Base-by-base conservation (phyloP, 2,329 filamentous ascomycete genomes). In the Xylaria sp. region DNA sequence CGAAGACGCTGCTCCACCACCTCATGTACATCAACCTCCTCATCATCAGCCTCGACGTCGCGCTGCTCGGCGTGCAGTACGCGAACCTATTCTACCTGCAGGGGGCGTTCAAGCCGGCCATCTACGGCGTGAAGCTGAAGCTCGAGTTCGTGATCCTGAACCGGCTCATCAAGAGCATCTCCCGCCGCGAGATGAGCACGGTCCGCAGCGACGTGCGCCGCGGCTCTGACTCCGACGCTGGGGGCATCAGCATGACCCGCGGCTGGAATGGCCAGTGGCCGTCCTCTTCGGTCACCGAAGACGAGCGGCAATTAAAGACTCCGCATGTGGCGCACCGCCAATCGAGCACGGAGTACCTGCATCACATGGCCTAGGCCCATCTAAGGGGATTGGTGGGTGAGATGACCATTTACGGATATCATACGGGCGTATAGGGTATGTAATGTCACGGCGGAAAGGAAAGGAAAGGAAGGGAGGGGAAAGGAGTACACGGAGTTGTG, bases 21-120 rank as follows among this genome's bases (percentile, higher is more conserved):
- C 78, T 82, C 5, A 77, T 82, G 39, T 74, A 74, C 30, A 76
- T 78, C 62, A 82, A 82, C 70, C 5, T 81, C 17, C 72, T 82
- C 53, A 77, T 83, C 61, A 80, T 82, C 65, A 69, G 72, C 6
- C 76, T 82, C 39, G 80, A 82, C 66, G 75, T 78, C 61, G 75
- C 76, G 21, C 73, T 82, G 0, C 76, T 83, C 0, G 80, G 74
- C 5, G 71, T 82, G 12, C 78, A 80, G 67, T 82, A 79, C 68
- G 74, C 78, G 3, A 76, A 76, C 11, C 71, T 78, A 48, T 81
- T 81, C 70, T 78, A 78, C 55, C 66, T 82, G 2, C 79, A 82
- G 57, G 73, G 75, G 1, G 73, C 75, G 3, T 77, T 78, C 65
- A 78, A 79, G 63, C 75, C 78, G 1, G 75, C 73, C 42, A 76